Evolutionary conservation across 2,329 filamentous ascomycete genomes (phyloP).

Genomic region (Ophiostoma triangulosporum): DNA sequence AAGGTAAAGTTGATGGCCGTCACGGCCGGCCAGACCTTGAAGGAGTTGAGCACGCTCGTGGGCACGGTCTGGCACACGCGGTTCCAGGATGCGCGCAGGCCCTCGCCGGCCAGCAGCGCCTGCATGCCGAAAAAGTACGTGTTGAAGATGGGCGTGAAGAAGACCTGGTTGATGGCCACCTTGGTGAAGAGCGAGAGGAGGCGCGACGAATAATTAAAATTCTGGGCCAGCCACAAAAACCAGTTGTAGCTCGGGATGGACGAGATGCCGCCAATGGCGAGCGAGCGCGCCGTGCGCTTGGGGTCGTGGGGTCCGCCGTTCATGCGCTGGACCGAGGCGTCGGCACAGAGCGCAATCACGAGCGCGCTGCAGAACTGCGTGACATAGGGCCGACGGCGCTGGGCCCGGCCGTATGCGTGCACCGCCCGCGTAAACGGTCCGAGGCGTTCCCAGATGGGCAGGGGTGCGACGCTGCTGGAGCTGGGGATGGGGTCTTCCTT

Average conservation of each 20-base stretch:
- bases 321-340: conserved; percentile 64
- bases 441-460: conserved; percentile 42
- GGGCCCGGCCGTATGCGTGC: conserved; percentile 53
- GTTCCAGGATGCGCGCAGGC: conserved; percentile 48
- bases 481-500: conserved; percentile 26
- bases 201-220: conserved; percentile 75
- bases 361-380: conserved; percentile 68
- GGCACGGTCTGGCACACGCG: conserved; percentile 66
- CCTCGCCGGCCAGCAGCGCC: conserved; percentile 58
- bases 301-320: conserved; percentile 47
- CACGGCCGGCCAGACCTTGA: conserved; percentile 79
- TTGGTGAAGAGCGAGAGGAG: conserved; percentile 59
- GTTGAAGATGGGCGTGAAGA: conserved; percentile 76
- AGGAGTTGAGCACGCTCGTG: conserved; percentile 60
- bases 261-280: conserved; percentile 59
- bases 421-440: conserved; percentile 41
- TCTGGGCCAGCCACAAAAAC: conserved; percentile 66
- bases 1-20: conserved; percentile 83
- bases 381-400: conserved; percentile 58
- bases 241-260: conserved; percentile 73
- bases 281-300: conserved; percentile 52
- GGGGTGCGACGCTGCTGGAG: conserved; percentile 27
- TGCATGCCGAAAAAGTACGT: conserved; percentile 74
- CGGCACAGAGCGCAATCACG: conserved; percentile 65
- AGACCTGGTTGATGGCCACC: conserved; percentile 63